phyloP scores from a whole-genome alignment of 257 asterid genomes.

The Leptodermis oblonga region DNA sequence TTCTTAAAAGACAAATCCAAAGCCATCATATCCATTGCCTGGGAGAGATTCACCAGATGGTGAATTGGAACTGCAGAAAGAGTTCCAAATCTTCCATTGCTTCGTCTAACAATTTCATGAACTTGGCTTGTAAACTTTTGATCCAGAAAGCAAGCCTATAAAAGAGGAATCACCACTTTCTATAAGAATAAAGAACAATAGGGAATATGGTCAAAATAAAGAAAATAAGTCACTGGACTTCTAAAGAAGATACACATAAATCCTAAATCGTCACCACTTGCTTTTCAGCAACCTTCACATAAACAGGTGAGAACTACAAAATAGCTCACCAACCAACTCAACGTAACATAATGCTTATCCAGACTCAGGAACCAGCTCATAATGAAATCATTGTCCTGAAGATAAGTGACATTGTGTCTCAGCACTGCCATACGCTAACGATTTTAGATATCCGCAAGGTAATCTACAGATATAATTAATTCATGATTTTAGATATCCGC shows the following conservation, averaged over 20 bases:
- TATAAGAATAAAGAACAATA: slow-evolving; percentile 19
- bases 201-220: not conserved
- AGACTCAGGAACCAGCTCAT: slow-evolving; percentile 66
- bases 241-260: not conserved
- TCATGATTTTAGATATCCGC: no score
- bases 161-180: not conserved
- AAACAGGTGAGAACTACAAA: slow-evolving; percentile 1
- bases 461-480: no score
- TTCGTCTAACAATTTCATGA: no score
- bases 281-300: slow-evolving; percentile 90
- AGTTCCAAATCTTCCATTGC: no score
- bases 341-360: slow-evolving; percentile 46
- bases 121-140: slow-evolving; percentile 88
- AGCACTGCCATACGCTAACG: no score
- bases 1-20: no score
- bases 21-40: no score
- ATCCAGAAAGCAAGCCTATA: slow-evolving; percentile 44
- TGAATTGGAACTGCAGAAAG: no score
- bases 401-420: slow-evolving; percentile 61
- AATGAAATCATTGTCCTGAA: slow-evolving; percentile 82
- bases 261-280: slow-evolving; percentile 49
- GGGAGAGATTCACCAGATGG: no score
- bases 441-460: no score
- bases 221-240: not conserved
- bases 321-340: slow-evolving; percentile 78